Evolutionary conservation across 352 stramenopile genomes (phyloP).

Genomic region (Globisporangium echinulatum): DNA sequence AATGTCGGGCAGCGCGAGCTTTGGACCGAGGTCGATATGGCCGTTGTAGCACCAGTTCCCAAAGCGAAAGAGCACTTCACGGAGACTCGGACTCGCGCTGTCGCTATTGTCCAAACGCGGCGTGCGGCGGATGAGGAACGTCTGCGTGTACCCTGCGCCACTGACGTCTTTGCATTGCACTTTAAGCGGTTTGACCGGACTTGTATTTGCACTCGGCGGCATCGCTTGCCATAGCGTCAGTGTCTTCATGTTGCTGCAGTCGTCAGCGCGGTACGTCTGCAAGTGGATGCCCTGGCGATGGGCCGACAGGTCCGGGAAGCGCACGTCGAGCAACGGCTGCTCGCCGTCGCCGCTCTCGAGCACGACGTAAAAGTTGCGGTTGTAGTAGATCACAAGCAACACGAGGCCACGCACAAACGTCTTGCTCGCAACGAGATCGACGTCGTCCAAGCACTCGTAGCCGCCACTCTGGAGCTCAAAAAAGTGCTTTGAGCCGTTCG

Average conservation of each 20-base stretch:
- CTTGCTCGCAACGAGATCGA: constrained; percentile 85
- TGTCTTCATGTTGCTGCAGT: constrained; percentile 88
- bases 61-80: constrained; percentile 93
- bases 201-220: constrained; percentile 44
- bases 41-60: constrained; percentile 95
- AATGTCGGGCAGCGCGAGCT: constrained; percentile 87
- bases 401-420: constrained; percentile 82
- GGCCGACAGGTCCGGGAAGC: constrained; percentile 88
- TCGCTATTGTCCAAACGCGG: constrained; percentile 22
- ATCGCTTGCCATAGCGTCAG: constrained; percentile 89
- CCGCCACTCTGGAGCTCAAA: constrained; percentile 91
- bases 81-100: constrained; percentile 36
- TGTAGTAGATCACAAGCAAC: constrained; percentile 80
- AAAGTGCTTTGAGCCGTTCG: constrained; percentile 64
- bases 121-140: constrained; percentile 76
- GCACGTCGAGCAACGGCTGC: constrained; percentile 92
- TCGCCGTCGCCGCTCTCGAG: constrained; percentile 86
- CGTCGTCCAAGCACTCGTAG: constrained; percentile 81
- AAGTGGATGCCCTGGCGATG: constrained; percentile 89
- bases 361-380: constrained; percentile 89
- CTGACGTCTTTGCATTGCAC: constrained; percentile 83
- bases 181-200: constrained; percentile 68
- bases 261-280: constrained; percentile 67
- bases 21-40: constrained; percentile 86
- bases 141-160: constrained; percentile 77